These are phyloP conservation scores for Gautieria morchelliformis DNA, from an alignment of 768 basidiomycete genomes.

Conservation along the genomic window DNA sequence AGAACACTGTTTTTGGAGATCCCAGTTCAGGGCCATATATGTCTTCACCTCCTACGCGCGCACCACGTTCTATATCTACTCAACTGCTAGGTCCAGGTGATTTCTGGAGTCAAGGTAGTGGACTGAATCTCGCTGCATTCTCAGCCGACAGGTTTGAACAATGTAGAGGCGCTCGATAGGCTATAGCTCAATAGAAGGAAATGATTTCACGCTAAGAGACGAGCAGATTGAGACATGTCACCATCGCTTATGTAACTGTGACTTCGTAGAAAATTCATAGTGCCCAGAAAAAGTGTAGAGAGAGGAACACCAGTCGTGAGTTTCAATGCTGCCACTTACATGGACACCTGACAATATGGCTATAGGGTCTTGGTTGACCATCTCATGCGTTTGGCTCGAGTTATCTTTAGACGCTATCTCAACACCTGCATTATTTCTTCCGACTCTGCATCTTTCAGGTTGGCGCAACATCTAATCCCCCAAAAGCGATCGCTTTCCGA, in stretches of 20 bases:
- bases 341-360: background rate
- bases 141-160: background rate
- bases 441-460: background rate
- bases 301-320: background rate
- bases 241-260: no score
- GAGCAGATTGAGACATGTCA: no score
- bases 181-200: no score
- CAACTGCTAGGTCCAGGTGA: background rate
- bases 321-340: background rate
- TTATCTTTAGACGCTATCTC: background rate
- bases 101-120: conserved; percentile 3
- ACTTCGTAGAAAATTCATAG: background rate
- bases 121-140: background rate
- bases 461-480: background rate
- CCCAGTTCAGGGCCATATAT: background rate
- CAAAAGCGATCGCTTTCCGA: background rate
- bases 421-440: background rate
- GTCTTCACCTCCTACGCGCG: background rate
- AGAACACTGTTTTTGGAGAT: conserved; percentile 11
- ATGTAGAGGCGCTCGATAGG: no score
- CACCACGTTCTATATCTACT: background rate
- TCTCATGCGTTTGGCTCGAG: conserved; percentile 4
- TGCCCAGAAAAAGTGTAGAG: background rate
- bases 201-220: no score
- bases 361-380: background rate